phyloP scores from a whole-genome alignment of 495 filamentous ascomycete species.

The Penicillium psychrofluorescens region DNA sequence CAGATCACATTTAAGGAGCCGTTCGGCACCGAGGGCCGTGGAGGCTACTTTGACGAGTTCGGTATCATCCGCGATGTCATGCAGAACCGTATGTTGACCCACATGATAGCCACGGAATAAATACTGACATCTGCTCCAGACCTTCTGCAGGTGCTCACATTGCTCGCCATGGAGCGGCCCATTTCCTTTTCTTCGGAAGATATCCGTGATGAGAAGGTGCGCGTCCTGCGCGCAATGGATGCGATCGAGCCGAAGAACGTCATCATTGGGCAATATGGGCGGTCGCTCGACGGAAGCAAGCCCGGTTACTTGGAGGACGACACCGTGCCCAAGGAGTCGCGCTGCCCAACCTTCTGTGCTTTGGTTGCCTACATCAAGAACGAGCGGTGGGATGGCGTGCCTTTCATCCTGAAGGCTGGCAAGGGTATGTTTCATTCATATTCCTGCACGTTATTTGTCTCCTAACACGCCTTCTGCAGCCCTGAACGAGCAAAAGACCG shows the following conservation, averaged over 20 bases:
- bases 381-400: slow-evolving; percentile 98
- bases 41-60: slow-evolving; percentile 99
- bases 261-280: slow-evolving; percentile 98
- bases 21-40: slow-evolving; percentile 98
- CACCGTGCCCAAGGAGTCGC: slow-evolving; percentile 92
- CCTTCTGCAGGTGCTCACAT: slow-evolving; percentile 88
- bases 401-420: slow-evolving; percentile 98
- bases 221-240: slow-evolving; percentile 88
- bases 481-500: slow-evolving; percentile 99
- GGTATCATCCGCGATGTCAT: slow-evolving; percentile 99
- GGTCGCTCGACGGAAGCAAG: slow-evolving; percentile 93
- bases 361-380: slow-evolving; percentile 99
- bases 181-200: slow-evolving; percentile 98
- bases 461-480: slow-evolving; percentile 36
- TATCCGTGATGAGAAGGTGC: slow-evolving; percentile 96
- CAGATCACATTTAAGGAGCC: slow-evolving; percentile 99
- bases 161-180: slow-evolving; percentile 96
- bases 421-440: slow-evolving; percentile 50
- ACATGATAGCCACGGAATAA: background rate
- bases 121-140: slow-evolving; percentile 40
- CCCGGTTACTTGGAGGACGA: slow-evolving; percentile 98
- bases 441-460: background rate
- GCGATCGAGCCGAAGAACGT: slow-evolving; percentile 99
- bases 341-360: slow-evolving; percentile 96
- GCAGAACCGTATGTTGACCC: slow-evolving; percentile 65